Conservation (phyloP, 164 flowering plant species). For the Paratinospora sagittata region DNA sequence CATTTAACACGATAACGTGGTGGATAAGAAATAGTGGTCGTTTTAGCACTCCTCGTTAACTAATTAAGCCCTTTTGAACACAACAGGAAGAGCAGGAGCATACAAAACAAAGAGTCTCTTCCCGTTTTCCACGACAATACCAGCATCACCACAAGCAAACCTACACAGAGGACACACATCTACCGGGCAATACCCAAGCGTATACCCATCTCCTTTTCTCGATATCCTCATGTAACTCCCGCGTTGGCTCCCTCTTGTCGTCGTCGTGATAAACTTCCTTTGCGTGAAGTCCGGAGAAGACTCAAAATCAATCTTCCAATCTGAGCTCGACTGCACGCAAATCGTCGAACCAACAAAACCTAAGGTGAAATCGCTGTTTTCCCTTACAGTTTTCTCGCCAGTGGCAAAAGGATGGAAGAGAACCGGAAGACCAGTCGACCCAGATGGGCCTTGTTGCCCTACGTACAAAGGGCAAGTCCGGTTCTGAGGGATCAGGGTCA, state of each 20-base stretch:
- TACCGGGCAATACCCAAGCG: neutral
- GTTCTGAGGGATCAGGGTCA: neutral
- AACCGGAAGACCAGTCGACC: neutral
- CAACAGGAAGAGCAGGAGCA: neutral
- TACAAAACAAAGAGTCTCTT: neutral
- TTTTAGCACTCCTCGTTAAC: too few species aligned
- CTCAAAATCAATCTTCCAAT: neutral
- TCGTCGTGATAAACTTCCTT: neutral
- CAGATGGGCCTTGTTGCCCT: neutral
- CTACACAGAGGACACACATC: slow-evolving; percentile 2
- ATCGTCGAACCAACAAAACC: neutral
- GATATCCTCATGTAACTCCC: neutral
- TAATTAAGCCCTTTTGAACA: neutral
- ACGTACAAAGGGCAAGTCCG: neutral
- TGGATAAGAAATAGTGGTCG: too few species aligned
- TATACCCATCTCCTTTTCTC: neutral
- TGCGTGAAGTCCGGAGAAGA: neutral
- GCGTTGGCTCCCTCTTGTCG: too few species aligned
- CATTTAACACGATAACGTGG: too few species aligned
- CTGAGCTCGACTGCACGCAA: neutral
- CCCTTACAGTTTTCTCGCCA: neutral
- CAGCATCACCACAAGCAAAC: neutral
- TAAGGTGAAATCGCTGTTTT: neutral
- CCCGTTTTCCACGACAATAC: neutral
- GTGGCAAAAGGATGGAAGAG: neutral